Base-by-base conservation (phyloP, 2,329 filamentous ascomycete species). In the Daldinia sp. region DNA sequence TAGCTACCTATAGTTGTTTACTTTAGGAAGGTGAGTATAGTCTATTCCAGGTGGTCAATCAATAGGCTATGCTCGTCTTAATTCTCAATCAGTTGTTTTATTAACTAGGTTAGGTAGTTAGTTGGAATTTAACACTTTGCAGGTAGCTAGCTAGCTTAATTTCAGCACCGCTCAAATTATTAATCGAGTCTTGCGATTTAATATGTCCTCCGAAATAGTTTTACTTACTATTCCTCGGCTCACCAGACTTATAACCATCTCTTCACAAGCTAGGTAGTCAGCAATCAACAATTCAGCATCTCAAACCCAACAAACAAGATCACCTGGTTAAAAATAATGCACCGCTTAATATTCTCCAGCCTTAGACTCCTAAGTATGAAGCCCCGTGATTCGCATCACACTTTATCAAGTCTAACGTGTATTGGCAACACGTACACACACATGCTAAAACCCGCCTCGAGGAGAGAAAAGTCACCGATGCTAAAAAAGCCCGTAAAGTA, bases 331-430 rank as follows among this genome's bases (percentile, higher is more conserved):
- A 45, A n/a, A 25, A 27, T 19, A 27, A 3, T 2, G 23, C 45
- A 30, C 7, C 19, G 25, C 39, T 17, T 55, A 23, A 53, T 35
- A 29, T 19, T 21, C 21, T 29, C 21, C n/a, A 37, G 32, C 21
- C 37, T 15, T 6, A 59, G 21, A 30, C 15, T 17, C 25, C 32
- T n/a, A 30, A 11, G n/a, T 15, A 11, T 32, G 39, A 39, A 41
- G 35, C 45, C 49, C 35, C 4, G 51, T 61, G 64, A 64, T 60
- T 67, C 19, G 55, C 61, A 64, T 59, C 61, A 62, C 64, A 29
- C 32, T 58, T 54, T 34, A 51, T 50, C 32, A 48, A 47, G 47
- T 67, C 64, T 67, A 67, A n/a, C 58, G 48, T 49, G 35, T 37
- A 25, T 27, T 41, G 37, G 39, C 11, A 45, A 45, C 37, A 19